phyloP scores from a whole-genome alignment of 129 eudicot genomes.

The Arctium lappa region DNA sequence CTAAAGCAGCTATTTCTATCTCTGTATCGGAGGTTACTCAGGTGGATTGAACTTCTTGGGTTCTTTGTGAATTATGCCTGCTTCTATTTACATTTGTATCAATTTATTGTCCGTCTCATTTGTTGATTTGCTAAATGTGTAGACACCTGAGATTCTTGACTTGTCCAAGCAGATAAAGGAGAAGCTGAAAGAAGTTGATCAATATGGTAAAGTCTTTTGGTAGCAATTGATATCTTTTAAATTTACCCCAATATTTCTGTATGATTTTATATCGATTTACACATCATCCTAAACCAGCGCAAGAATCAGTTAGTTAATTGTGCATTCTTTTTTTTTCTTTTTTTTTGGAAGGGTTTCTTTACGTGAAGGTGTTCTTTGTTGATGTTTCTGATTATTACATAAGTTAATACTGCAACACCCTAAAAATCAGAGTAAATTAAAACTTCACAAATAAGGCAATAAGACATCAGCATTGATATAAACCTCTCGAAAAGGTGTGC shows the following conservation, averaged over 20 bases:
- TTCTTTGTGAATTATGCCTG: not conserved
- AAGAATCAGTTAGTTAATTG: not conserved
- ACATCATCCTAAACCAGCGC: not conserved
- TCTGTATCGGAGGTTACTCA: slow-evolving; percentile 91
- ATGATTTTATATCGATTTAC: not conserved
- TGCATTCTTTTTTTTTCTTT: too few relatives aligned
- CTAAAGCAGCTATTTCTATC: slow-evolving; percentile 96
- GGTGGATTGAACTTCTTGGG: slow-evolving; percentile 26
- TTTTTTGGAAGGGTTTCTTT: too few relatives aligned
- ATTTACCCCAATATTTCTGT: not conserved
- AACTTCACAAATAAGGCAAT: too few relatives aligned
- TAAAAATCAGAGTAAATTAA: too few relatives aligned
- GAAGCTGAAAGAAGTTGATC: slow-evolving; percentile 87
- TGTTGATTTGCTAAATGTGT: slow-evolving; percentile 18
- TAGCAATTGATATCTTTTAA: not conserved
- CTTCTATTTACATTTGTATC: not conserved
- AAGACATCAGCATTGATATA: too few relatives aligned
- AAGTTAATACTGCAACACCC: too few relatives aligned
- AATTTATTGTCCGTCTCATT: not conserved
- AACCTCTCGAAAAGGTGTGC: too few relatives aligned
- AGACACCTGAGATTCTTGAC: slow-evolving; percentile 85
- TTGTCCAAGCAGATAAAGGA: slow-evolving; percentile 87
- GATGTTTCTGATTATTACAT: too few relatives aligned
- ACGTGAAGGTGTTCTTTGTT: too few relatives aligned
- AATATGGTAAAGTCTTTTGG: slow-evolving; percentile 41